Base-by-base conservation (phyloP, 106 monocot species). In the Dioscorea dumetorum region DNA sequence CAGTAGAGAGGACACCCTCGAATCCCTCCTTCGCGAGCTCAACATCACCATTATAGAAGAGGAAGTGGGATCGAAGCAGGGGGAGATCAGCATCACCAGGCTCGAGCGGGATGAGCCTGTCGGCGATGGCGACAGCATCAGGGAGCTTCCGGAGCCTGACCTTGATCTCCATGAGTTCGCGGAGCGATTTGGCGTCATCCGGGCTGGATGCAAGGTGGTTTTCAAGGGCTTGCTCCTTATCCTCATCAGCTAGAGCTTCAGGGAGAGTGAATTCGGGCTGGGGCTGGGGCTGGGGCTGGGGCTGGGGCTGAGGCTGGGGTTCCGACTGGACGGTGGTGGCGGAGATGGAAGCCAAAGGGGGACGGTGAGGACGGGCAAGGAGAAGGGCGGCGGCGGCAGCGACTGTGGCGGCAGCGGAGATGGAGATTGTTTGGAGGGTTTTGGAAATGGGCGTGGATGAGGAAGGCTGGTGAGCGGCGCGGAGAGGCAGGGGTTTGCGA, bases 1-100 rank as follows among this genome's bases (percentile, higher is more conserved):
- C 81, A 34, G 77, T 80, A 48, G 52, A 18, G 23, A 94, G 62
- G 33, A 94, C 41, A 8, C 75, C 78, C 73, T 94, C 94, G 72
- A 94, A 94, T 3, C 86, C 82, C n/a, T 14, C 22, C 50, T 69
- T 82, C 7, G 90, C 90, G 2, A 76, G 34, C 19, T 76, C 84
- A 0, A 62, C 21, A 12, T 84, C 79, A 4, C 90, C 90, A 4
- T 19, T 75, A 68, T 84, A 80, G 68, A 41, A 75, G 70, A 80
- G 80, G 56, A 94, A 80, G 66, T 84, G 94, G 48, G 84, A 70
- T 61, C 80, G 84, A 8, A 94, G 69, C 34, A 90, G 63, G 8
- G 62, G 81, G 49, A 94, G 77, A 54, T 94, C 94, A 19, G 54
- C 66, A 6, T 94, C 87, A 12, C 20, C 67, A 13, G 90, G 90